Conservation (phyloP, 2,329 filamentous ascomycete genomes). For the Aspergillus neotritici region DNA sequence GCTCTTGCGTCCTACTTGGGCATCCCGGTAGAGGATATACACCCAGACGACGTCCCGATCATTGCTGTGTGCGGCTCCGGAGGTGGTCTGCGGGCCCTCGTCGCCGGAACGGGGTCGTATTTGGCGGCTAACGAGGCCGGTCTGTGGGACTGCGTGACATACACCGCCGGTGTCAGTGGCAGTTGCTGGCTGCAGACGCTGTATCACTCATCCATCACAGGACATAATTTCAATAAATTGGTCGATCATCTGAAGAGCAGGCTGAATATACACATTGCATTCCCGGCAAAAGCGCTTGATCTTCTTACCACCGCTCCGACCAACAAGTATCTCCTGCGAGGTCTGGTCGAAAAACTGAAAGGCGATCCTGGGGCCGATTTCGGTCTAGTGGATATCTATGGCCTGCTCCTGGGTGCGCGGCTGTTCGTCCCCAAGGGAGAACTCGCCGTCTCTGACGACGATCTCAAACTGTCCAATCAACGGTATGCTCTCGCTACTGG, state of each 20-base stretch:
- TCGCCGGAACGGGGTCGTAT: constrained; percentile 84
- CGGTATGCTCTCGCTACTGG: constrained; percentile 68
- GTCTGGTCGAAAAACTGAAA: constrained; percentile 84
- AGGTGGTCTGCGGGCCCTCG: constrained; percentile 80
- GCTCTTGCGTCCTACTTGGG: constrained; percentile 78
- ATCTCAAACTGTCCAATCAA: constrained; percentile 91
- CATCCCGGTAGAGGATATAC: constrained; percentile 71
- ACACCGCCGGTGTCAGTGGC: constrained; percentile 91
- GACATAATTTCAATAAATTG: constrained; percentile 61
- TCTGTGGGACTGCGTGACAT: constrained; percentile 88
- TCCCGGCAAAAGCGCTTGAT: constrained; percentile 76
- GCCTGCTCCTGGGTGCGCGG: constrained; percentile 74
- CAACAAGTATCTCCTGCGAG: constrained; percentile 82
- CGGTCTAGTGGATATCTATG: constrained; percentile 90
- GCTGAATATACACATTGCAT: constrained; percentile 83
- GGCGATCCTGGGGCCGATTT: constrained; percentile 75
- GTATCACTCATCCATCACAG: constrained; percentile 73
- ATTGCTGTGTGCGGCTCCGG: constrained; percentile 95
- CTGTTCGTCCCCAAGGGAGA: constrained; percentile 83
- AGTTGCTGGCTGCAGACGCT: constrained; percentile 92
- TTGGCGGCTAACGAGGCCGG: constrained; percentile 79
- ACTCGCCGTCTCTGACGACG: constrained; percentile 65
- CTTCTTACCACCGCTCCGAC: constrained; percentile 83
- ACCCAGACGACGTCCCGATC: constrained; percentile 85
- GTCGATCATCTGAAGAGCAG: constrained; percentile 82